phyloP scores from a whole-genome alignment of 2,329 filamentous ascomycete genomes.

The Drechslerella stenobrocha region DNA sequence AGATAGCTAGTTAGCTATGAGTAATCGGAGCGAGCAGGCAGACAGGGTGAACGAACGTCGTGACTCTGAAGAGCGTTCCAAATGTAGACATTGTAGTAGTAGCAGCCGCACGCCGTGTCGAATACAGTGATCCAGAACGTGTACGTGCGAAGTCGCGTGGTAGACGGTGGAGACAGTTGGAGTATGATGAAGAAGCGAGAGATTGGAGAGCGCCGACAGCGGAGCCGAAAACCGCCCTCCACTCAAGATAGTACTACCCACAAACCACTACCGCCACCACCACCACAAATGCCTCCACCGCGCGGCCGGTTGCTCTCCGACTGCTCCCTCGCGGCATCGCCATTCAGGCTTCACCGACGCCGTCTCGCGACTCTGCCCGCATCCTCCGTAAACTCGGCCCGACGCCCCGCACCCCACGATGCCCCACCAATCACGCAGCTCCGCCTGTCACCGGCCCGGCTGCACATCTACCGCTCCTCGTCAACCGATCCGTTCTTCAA shows the following conservation, averaged over 20 bases:
- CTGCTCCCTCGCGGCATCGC: neutral
- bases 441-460: conserved; percentile 56
- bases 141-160: no score
- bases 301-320: neutral
- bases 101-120: no score
- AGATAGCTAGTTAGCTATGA: conserved; percentile 24
- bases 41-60: conserved; percentile 65
- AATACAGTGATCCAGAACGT: no score
- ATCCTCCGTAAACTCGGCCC: neutral
- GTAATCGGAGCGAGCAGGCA: conserved; percentile 10
- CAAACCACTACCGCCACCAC: neutral
- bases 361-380: neutral
- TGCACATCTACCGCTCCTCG: conserved; percentile 72
- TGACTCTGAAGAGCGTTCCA: conserved; percentile 77
- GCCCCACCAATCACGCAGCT: conserved; percentile 23
- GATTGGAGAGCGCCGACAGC: conserved; percentile 28
- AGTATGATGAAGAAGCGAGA: conserved; percentile 14
- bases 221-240: conserved; percentile 3
- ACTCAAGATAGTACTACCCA: neutral
- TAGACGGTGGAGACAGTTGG: no score
- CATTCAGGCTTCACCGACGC: neutral
- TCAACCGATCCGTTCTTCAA: conserved; percentile 80
- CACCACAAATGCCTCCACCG: neutral
- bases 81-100: conserved; percentile 91
- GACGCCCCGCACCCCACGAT: neutral